Percentiles rank a stretch among this genome's conserved stretches.
Evolutionary conservation across 495 filamentous ascomycete genomes (phyloP).

Genomic region (Aspergillus affinis): DNA sequence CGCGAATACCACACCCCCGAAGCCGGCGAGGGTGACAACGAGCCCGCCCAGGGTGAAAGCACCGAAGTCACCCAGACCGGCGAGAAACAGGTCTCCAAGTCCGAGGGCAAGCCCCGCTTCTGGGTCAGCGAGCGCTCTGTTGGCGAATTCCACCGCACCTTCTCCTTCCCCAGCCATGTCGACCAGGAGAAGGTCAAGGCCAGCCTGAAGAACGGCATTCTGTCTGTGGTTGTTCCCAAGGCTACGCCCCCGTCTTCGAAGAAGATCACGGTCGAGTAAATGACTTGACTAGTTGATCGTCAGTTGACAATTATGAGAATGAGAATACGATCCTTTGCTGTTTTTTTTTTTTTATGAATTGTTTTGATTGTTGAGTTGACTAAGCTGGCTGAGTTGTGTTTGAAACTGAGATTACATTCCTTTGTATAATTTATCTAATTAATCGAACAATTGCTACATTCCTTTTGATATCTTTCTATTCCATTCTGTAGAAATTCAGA

Average conservation of each 20-base stretch:
- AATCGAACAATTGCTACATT: no score
- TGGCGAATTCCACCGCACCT: constrained; percentile 79
- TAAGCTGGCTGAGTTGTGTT: no score
- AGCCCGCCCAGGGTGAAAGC: constrained; percentile 18
- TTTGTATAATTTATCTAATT: no score
- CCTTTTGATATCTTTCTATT: no score
- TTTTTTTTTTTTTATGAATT: background rate
- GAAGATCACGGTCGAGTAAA: constrained; percentile 64
- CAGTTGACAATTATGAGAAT: background rate
- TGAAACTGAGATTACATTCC: no score
- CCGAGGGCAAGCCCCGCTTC: constrained; percentile 54
- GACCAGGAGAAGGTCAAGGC: constrained; percentile 80
- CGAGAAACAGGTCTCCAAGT: constrained; percentile 24
- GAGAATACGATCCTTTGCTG: background rate
- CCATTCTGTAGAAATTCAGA: no score
- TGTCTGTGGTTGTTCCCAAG: constrained; percentile 82
- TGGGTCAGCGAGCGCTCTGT: constrained; percentile 83
- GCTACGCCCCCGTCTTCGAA: constrained; percentile 48
- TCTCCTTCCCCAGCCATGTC: constrained; percentile 75
- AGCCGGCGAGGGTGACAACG: constrained; percentile 46
- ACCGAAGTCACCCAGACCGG: constrained; percentile 11
- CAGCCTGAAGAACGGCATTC: constrained; percentile 73
- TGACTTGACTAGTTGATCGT: background rate
- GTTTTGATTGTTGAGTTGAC: background rate
- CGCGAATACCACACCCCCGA: constrained; percentile 50